phyloP scores from a whole-genome alignment of 352 stramenopile genomes.

The Phytophthora palmivora region DNA sequence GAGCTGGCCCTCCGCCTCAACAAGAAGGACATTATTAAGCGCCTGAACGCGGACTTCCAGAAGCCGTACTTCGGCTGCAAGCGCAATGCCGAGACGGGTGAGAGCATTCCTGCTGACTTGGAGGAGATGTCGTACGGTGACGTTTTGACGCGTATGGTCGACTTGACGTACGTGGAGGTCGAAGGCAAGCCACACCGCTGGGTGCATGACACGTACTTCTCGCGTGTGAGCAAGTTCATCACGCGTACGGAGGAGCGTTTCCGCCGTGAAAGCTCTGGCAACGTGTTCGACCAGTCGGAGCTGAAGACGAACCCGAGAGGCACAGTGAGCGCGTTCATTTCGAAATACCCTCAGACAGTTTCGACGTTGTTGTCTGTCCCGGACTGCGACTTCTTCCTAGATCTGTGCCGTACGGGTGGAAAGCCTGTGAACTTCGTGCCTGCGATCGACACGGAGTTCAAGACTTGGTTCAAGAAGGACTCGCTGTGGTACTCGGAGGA shows the following conservation, averaged over 20 bases:
- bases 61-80: constrained; percentile 90
- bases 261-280: constrained; percentile 36
- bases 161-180: constrained; percentile 78
- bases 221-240: constrained; percentile 82
- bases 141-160: constrained; percentile 77
- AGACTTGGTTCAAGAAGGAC: constrained; percentile 92
- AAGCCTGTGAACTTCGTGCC: constrained; percentile 92
- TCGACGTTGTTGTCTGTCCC: constrained; percentile 72
- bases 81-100: constrained; percentile 42
- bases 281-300: constrained; percentile 51
- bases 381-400: constrained; percentile 86
- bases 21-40: constrained; percentile 81
- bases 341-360: constrained; percentile 56
- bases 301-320: constrained; percentile 51
- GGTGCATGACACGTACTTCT: constrained; percentile 74
- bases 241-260: constrained; percentile 75
- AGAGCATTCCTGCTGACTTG: constrained; percentile 56
- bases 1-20: constrained; percentile 69
- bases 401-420: constrained; percentile 79
- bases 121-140: constrained; percentile 90
- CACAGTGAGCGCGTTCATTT: constrained; percentile 54
- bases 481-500: constrained; percentile 92
- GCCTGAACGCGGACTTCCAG: constrained; percentile 88
- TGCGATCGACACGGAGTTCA: constrained; percentile 82
- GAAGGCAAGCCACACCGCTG: constrained; percentile 66